Evolutionary conservation across 140 eudicot species (phyloP), one percentile per base, ranked within the genome.

Genomic region (Cichorium intybus): DNA sequence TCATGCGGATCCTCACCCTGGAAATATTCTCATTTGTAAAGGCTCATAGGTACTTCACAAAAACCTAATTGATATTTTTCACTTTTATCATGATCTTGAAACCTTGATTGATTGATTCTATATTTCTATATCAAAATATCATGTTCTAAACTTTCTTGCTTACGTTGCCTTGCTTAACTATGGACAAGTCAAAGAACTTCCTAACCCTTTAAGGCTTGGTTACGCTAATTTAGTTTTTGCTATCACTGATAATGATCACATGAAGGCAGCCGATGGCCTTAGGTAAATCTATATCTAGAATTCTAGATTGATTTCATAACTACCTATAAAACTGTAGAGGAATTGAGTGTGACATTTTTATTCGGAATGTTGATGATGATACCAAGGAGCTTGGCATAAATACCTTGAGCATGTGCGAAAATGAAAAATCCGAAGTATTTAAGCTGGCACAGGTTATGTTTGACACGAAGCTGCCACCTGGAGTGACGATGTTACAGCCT

Each of bases 1-100:
- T 71, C 98, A 92, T 72, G 98, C 98, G 15, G 98, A 92, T 73
- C 98, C 98, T 29, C 98, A 92, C 79, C 98, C 98, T 6, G 98
- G 98, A 75, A 92, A 92, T 66, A 92, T 92, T 69, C 68, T 92
- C 66, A 84, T 92, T 34, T 92, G 98, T 73, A 77, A 75, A 78
- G 88, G 85, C 79, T 92, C 96, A 50, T 80, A 88, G 87, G 98
- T 74, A n/a, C n/a, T n/a, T n/a, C n/a, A n/a, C 57, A 24, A 26
- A 56, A 24, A 21, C 46, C 14, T 37, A 9, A 16, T 11, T 39
- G 16, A 39, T 39, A 31, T 5, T 31, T 31, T 31, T 10, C 6
- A 31, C 37, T 31, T 31, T 31, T 31, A 6, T 31, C 37, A 31
- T 31, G 37, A 31, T 31, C 37, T 31, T 5, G 37, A 5, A 31